A percentile compares a stretch with the other conserved stretches of the same genome.
Conservation (phyloP, 2,329 filamentous ascomycete genomes). For the Arthrinium puccinioides region DNA sequence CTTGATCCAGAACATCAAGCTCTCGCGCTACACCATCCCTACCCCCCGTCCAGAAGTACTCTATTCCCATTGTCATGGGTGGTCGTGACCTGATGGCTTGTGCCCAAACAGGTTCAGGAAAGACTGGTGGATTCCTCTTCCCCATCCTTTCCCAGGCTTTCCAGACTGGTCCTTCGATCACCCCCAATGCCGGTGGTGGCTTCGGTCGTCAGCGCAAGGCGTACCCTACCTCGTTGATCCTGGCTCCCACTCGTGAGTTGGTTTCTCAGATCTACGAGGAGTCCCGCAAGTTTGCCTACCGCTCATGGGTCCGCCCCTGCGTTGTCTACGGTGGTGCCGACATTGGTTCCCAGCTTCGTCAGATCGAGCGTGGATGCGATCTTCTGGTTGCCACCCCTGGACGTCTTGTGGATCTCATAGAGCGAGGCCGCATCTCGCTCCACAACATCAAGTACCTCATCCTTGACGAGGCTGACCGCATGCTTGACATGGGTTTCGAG, state of each 20-base stretch:
- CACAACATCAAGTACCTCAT: conserved; percentile 99
- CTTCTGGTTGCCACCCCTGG: conserved; percentile 94
- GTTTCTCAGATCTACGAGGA: conserved; percentile 99
- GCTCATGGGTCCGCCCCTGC: conserved; percentile 96
- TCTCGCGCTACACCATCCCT: conserved; percentile 90
- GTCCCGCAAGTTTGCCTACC: conserved; percentile 95
- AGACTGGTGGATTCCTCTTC: conserved; percentile 99
- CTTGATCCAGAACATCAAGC: conserved; percentile 83
- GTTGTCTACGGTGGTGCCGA: conserved; percentile 99
- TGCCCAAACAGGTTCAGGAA: conserved; percentile 98
- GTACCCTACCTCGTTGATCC: conserved; percentile 89
- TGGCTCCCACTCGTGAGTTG: conserved; percentile 95
- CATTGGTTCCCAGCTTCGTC: conserved; percentile 94
- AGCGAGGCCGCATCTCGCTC: conserved; percentile 95
- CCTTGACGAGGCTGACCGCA: conserved; percentile 97
- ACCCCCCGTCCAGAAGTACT: conserved; percentile 99
- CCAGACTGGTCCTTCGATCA: conserved; percentile 72
- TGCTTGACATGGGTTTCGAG: conserved; percentile 99
- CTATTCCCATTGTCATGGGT: conserved; percentile 96
- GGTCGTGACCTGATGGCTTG: conserved; percentile 99
- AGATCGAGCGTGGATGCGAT: conserved; percentile 96
- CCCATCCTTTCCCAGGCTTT: conserved; percentile 98
- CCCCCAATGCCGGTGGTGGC: conserved; percentile 57
- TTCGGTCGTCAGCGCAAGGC: conserved; percentile 96
- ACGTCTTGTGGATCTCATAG: conserved; percentile 94